A percentile compares a stretch with the other conserved stretches of the same genome.
phyloP scores from a whole-genome alignment of 495 filamentous ascomycete genomes.

The Penicillium psychrofluorescens region DNA sequence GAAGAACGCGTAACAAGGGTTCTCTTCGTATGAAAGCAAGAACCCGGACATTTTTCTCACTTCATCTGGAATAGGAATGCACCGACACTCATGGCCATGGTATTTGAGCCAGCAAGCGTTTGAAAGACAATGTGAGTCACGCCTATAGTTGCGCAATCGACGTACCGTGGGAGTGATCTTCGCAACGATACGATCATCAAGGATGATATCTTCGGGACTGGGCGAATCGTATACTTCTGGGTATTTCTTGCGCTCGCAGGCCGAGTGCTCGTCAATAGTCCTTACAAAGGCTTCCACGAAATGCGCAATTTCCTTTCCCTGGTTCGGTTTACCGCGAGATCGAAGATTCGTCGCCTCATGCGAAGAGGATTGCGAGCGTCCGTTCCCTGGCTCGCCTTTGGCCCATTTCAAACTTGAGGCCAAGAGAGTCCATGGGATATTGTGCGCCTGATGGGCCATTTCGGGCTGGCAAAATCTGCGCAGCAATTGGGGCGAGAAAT shows the following conservation, averaged over 20 bases:
- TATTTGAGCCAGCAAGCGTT: too few species aligned
- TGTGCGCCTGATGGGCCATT: constrained; percentile 14
- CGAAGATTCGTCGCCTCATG: constrained; percentile 5
- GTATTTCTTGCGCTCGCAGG: constrained; percentile 14
- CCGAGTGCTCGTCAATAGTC: constrained; percentile 9
- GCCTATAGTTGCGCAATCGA: too few species aligned
- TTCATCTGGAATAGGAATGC: constrained; percentile 2
- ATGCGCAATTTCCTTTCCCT: constrained; percentile 10
- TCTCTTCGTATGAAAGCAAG: neutral
- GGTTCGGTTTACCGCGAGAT: constrained; percentile 7
- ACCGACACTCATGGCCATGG: neutral
- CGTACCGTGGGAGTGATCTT: too few species aligned
- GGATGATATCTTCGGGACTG: too few species aligned
- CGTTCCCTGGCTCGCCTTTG: neutral
- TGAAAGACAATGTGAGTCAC: too few species aligned
- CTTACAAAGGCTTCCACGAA: constrained; percentile 9
- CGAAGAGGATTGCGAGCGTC: too few species aligned
- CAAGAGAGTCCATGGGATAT: constrained; percentile 10
- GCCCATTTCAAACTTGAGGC: constrained; percentile 8
- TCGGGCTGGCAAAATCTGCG: too few species aligned
- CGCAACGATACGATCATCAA: too few species aligned
- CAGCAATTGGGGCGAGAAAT: too few species aligned
- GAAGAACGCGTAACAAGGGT: too few species aligned
- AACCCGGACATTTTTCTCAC: constrained; percentile 11
- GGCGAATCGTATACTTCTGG: neutral